Evolutionary conservation across 208 protist genomes (phyloP), one percentile per base, ranked within the genome.

Genomic region (Naegleria gruberi): DNA sequence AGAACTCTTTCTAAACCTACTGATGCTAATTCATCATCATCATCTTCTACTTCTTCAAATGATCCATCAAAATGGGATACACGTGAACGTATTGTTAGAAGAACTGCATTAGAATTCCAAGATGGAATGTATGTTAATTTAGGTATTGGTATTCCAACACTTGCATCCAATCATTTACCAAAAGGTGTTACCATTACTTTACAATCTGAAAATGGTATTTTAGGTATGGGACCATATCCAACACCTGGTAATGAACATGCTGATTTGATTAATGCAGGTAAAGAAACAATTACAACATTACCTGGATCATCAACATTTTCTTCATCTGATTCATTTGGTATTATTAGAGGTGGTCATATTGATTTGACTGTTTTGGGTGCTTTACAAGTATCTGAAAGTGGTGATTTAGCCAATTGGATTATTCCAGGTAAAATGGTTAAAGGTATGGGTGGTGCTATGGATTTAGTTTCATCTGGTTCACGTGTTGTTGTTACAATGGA

Each of bases 371-470:
- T 99, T 93, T 94, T 99, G 41, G 98, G 98, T 51, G 98, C 96
- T 44, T 95, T 99, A 89, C 95, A 99, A 92, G 98, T 99, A 12
- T 91, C 95, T 12, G 84, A 92, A 1, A 96, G 95, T 90, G 98
- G 98, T 77, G 98, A 99, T 91, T 93, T 99, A 0, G 98, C 98
- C 19, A 99, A 99, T 95, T 99, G 97, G 97, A 95, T 98, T 82
- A 98, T 99, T 91, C 98, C 98, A 30, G 96, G 97, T 51, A 98
- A 99, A 93, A 95, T 99, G 90, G 97, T 99, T 40, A 99, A 99
- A 93, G 98, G 98, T 87, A 97, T 97, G 93, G 98, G 97, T 87
- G 98, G 98, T 46, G 98, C 97, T 26, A 99, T 98, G 97, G 97
- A 99, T 90, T 94, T 99, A 23, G 97, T 98, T 40, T 94, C 95